Percentiles rank a stretch among this genome's conserved stretches.
Evolutionary conservation across 2,329 filamentous ascomycete genomes (phyloP).

Genomic region (Paramyrothecium sp.): DNA sequence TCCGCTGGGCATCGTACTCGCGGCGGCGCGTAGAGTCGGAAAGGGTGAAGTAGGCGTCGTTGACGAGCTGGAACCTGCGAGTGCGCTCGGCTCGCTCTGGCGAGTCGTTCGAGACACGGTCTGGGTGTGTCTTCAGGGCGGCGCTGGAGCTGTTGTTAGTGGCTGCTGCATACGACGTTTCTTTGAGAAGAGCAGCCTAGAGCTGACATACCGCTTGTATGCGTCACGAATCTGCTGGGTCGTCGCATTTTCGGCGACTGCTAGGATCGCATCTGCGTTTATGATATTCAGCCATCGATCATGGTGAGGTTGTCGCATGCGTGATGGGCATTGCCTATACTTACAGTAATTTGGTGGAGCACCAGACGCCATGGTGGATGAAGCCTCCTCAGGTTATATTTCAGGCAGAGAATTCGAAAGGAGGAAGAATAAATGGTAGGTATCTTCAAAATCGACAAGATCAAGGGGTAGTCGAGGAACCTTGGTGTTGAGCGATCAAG

Average conservation of each 20-base stretch:
- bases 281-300: slow-evolving; percentile 5
- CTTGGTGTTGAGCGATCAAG: not conserved
- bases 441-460: not conserved
- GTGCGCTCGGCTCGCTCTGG: slow-evolving; percentile 81
- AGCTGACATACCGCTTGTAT: slow-evolving; percentile 72
- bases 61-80: slow-evolving; percentile 85
- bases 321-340: slow-evolving; percentile 13
- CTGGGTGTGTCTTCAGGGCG: slow-evolving; percentile 89
- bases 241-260: slow-evolving; percentile 70
- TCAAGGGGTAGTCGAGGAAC: not conserved
- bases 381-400: not conserved
- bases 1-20: slow-evolving; percentile 75
- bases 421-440: not conserved
- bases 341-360: slow-evolving; percentile 60
- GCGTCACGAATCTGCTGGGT: slow-evolving; percentile 86
- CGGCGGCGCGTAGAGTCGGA: slow-evolving; percentile 74
- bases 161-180: not conserved
- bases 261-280: slow-evolving; percentile 67
- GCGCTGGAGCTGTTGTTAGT: slow-evolving; percentile 51
- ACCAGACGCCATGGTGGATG: slow-evolving; percentile 30
- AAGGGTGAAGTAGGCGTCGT: slow-evolving; percentile 90
- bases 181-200: not conserved
- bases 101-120: slow-evolving; percentile 80
- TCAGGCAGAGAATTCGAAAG: not conserved
- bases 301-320: slow-evolving; percentile 11